phyloP scores from a whole-genome alignment of 148 eudicot species.

The Rhododendron ovatum region DNA sequence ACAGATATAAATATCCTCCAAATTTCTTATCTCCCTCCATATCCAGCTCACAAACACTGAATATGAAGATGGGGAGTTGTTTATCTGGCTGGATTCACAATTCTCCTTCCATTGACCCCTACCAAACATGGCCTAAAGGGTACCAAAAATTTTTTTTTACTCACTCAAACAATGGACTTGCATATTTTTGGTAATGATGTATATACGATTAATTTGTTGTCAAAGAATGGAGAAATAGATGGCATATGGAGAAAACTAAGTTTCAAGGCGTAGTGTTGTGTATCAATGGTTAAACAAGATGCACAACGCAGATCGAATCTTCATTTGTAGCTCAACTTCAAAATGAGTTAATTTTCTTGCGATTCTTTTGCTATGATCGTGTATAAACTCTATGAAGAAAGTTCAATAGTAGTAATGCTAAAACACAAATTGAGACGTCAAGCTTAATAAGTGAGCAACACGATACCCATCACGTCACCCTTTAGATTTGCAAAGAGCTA shows the following conservation, averaged over 20 bases:
- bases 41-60: not conserved
- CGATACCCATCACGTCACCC: not conserved
- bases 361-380: not conserved
- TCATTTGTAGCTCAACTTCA: not conserved
- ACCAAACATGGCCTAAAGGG: too few species aligned
- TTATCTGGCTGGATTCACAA: too few species aligned
- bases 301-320: not conserved
- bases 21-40: not conserved
- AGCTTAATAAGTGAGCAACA: not conserved
- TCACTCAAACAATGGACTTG: too few species aligned
- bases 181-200: too few species aligned
- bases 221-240: not conserved
- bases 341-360: not conserved
- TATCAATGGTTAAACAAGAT: not conserved
- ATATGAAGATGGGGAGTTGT: not conserved
- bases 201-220: too few species aligned
- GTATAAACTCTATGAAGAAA: not conserved
- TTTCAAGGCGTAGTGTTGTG: not conserved
- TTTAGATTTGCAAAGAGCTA: not conserved
- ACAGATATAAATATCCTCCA: not conserved
- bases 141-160: too few species aligned
- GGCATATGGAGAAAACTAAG: not conserved
- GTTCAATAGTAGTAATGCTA: not conserved
- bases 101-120: not conserved
- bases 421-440: not conserved